Conservation (phyloP, 257 asterid genomes). For the Solanum chmielewskii region DNA sequence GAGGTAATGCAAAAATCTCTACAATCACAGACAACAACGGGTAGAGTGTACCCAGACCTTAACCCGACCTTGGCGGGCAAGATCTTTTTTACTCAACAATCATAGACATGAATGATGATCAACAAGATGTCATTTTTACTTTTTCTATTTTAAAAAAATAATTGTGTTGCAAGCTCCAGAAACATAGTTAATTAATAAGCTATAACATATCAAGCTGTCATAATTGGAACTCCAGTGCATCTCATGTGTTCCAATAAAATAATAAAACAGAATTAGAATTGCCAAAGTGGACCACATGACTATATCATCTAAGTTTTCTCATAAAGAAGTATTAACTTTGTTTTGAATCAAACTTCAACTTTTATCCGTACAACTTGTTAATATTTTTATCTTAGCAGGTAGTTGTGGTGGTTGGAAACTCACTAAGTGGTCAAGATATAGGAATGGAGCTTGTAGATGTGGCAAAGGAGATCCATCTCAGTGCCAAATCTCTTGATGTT, state of each 20-base stretch:
- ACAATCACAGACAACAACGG: background rate
- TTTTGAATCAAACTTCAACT: slow-evolving; percentile 9
- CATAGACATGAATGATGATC: background rate
- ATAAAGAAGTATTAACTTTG: slow-evolving; percentile 13
- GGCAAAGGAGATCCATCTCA: slow-evolving; percentile 70
- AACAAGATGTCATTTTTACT: background rate
- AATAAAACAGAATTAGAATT: background rate
- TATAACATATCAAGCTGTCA: background rate
- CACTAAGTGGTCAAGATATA: slow-evolving; percentile 81
- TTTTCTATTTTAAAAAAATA: background rate
- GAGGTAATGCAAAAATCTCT: slow-evolving; percentile 36
- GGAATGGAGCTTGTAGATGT: slow-evolving; percentile 65
- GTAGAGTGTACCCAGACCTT: background rate
- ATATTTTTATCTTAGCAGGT: slow-evolving; percentile 30
- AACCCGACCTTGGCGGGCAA: background rate
- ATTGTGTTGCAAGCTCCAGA: background rate
- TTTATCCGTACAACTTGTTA: background rate
- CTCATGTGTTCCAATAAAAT: background rate
- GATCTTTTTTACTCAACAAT: background rate
- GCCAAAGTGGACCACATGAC: background rate
- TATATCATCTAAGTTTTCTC: background rate
- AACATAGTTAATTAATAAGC: background rate
- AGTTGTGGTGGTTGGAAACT: slow-evolving; percentile 78
- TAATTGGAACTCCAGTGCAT: background rate
- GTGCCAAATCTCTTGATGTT: slow-evolving; percentile 36